Base-by-base conservation (phyloP, 139 green algal genomes). In the Coelastrella sp. region DNA sequence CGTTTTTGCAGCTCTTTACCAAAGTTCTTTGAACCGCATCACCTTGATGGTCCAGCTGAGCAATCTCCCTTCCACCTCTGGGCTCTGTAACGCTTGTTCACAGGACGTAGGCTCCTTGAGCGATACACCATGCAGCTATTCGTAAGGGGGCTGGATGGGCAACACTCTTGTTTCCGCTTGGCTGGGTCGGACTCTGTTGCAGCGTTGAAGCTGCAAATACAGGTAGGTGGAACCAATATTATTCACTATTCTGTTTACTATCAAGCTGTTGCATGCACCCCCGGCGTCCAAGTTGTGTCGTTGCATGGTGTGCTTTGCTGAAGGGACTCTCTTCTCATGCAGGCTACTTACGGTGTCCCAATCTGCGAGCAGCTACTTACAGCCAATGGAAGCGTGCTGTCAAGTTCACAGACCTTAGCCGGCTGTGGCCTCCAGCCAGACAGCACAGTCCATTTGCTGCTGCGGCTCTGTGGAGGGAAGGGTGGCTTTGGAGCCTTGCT, bases 401-500 rank as follows among this genome's bases (percentile, higher is more conserved):
- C 59, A 25, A 78, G 88, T 7, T 27, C 8, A 58, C 20, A 15
- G 20, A 60, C 49, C 11, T 63, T 90, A 49, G 60, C n/a, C 24
- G 61, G 17, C 73, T 78, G 20, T 22, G 86, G 85, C 86, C 12
- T 82, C 93, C 63, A 86, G 19, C 20, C 58, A 58, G 56, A 22
- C 78, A 80, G 87, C 78, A 82, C 56, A 27, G 20, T 97, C 12
- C 86, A 94, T 65, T 70, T 97, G 10, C 84, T 95, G 59, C 85
- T 96, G 12, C 85, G 94, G 7, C 93, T 98, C 14, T 73, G 75
- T 11, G 96, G 96, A 79, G 96, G 96, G 66, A 98, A 99, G 93
- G 98, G 98, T 11, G 98, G 98, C 61, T 99, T 99, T 92, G 98
- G 98, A 0, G 96, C 98, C 4, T 91, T 98, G 91, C 94, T 99